Conservation (phyloP, 768 basidiomycete species). For the Xerocomus brunneocitrinus region DNA sequence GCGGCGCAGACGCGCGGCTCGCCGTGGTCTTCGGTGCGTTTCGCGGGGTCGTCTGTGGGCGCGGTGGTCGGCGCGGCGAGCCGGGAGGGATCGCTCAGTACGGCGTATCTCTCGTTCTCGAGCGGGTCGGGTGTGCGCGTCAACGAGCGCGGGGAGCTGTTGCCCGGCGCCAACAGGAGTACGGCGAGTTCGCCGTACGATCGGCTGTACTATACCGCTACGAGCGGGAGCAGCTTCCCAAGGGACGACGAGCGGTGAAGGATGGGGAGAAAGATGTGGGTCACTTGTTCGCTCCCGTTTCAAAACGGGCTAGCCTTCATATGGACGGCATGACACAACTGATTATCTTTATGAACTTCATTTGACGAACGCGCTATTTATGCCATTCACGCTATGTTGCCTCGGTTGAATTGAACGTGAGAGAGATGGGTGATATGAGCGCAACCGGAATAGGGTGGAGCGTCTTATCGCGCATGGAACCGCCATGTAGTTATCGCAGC, state of each 20-base stretch:
- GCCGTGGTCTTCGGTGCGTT: constrained; percentile 24
- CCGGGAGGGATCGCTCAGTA: constrained; percentile 16
- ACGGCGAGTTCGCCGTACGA: constrained; percentile 9
- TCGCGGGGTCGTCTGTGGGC: constrained; percentile 6
- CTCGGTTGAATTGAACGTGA: background rate
- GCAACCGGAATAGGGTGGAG: background rate
- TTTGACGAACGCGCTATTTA: constrained; percentile 20
- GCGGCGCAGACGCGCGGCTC: constrained; percentile 16
- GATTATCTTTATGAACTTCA: constrained; percentile 23
- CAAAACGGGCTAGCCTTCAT: background rate
- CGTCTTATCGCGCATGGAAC: background rate
- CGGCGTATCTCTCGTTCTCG: constrained; percentile 25
- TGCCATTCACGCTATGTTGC: constrained; percentile 16
- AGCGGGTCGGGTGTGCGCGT: constrained; percentile 18
- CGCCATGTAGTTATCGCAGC: background rate
- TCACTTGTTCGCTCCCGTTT: background rate
- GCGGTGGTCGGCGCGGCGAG: constrained; percentile 1
- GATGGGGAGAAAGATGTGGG: background rate
- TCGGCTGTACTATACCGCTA: constrained; percentile 16
- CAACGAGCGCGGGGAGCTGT: constrained; percentile 28
- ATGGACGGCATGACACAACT: background rate
- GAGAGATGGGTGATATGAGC: background rate
- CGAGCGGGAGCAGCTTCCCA: constrained; percentile 11
- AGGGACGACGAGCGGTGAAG: constrained; percentile 1
- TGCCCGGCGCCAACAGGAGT: background rate